Evolutionary conservation across 1,284 basidiomycete genomes (phyloP).

Genomic region (Puccinia horiana): DNA sequence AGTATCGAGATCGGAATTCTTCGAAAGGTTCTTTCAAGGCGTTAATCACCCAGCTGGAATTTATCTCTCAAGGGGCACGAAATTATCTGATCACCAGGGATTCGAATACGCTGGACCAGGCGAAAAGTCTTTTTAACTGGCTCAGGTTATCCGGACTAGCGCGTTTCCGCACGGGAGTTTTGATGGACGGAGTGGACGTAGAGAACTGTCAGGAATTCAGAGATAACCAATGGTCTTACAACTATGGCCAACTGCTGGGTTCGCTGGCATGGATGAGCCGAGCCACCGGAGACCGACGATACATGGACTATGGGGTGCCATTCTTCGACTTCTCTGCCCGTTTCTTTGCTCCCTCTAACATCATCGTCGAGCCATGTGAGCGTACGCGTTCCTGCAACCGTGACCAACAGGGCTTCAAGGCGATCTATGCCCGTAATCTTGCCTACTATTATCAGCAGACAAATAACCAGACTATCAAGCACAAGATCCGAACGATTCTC

Average conservation of each 20-base stretch:
- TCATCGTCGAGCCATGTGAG: slow-evolving; percentile 46
- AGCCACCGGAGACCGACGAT: slow-evolving; percentile 35
- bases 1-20: slow-evolving; percentile 27
- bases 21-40: slow-evolving; percentile 36
- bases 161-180: slow-evolving; percentile 8
- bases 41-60: slow-evolving; percentile 45
- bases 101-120: background rate
- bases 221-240: slow-evolving; percentile 27
- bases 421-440: slow-evolving; percentile 38
- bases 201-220: slow-evolving; percentile 4
- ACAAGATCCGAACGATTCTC: slow-evolving; percentile 19
- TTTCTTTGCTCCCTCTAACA: slow-evolving; percentile 20
- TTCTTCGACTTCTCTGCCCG: slow-evolving; percentile 17
- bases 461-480: slow-evolving; percentile 7
- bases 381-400: slow-evolving; percentile 34
- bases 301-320: slow-evolving; percentile 26
- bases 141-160: slow-evolving; percentile 24
- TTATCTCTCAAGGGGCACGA: slow-evolving; percentile 40
- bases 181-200: slow-evolving; percentile 26
- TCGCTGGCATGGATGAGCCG: slow-evolving; percentile 35
- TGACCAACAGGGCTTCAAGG: slow-evolving; percentile 50
- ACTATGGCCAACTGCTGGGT: slow-evolving; percentile 41
- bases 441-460: slow-evolving; percentile 33
- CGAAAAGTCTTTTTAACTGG: slow-evolving; percentile 24
- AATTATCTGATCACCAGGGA: slow-evolving; percentile 37